A percentile compares a stretch with the other conserved stretches of the same genome.
These are phyloP conservation scores for Botrytis elliptica DNA, from an alignment of 2,329 filamentous ascomycete species.

Conservation along the genomic window DNA sequence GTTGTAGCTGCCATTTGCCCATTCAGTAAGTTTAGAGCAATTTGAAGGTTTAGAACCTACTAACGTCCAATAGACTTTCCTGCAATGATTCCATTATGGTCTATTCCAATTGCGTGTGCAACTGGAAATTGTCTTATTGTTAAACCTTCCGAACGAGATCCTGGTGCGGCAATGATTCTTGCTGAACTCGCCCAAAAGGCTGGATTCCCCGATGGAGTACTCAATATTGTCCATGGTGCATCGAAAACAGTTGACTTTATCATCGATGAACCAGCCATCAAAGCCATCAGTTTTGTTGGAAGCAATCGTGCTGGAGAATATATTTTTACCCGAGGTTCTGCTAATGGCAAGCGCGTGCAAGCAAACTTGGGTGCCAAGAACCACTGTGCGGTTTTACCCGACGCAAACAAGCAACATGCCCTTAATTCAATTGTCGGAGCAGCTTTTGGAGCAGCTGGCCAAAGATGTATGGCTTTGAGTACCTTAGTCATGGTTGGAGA, in stretches of 20 bases:
- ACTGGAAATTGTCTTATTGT: constrained; percentile 82
- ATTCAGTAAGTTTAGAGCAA: constrained; percentile 60
- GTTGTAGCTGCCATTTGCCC: constrained; percentile 83
- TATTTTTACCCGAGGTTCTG: constrained; percentile 75
- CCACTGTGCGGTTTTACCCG: constrained; percentile 78
- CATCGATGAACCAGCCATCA: constrained; percentile 79
- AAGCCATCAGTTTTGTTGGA: constrained; percentile 83
- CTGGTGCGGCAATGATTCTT: constrained; percentile 81
- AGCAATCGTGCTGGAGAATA: constrained; percentile 88
- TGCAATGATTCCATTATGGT: constrained; percentile 92
- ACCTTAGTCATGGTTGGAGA: constrained; percentile 82
- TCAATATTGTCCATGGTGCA: constrained; percentile 80
- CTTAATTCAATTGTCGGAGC: constrained; percentile 81
- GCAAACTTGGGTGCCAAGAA: constrained; percentile 88
- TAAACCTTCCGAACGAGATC: constrained; percentile 84
- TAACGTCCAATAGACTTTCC: constrained; percentile 65
- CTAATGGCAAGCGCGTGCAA: constrained; percentile 85
- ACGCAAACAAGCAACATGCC: constrained; percentile 89
- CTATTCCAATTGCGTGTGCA: constrained; percentile 78
- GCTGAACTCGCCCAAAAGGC: constrained; percentile 77
- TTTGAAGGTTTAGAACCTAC: not conserved
- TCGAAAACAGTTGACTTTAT: constrained; percentile 84
- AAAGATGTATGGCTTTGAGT: constrained; percentile 84
- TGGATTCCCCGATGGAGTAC: constrained; percentile 76
- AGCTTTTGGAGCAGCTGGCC: constrained; percentile 80